phyloP scores from a whole-genome alignment of 352 stramenopile genomes.

The Pythium apleroticum region DNA sequence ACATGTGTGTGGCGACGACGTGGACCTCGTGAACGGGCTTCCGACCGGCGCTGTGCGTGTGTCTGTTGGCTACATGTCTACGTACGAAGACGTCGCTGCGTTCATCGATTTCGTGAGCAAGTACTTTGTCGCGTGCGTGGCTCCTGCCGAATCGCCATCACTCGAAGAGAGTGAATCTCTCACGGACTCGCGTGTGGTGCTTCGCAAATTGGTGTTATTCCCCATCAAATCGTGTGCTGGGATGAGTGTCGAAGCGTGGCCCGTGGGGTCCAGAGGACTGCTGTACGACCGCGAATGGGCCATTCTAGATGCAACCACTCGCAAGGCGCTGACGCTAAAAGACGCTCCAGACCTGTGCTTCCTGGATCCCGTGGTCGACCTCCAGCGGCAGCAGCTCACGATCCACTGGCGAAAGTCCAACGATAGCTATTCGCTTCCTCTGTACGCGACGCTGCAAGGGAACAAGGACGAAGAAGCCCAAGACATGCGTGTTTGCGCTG shows the following conservation, averaged over 20 bases:
- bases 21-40: constrained; percentile 63
- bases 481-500: constrained; percentile 54
- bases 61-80: constrained; percentile 79
- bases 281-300: constrained; percentile 78
- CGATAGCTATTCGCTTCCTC: constrained; percentile 8
- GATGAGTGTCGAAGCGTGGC: constrained; percentile 56
- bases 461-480: constrained; percentile 24
- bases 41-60: constrained; percentile 71
- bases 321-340: constrained; percentile 57
- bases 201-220: constrained; percentile 65
- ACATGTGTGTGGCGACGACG: constrained; percentile 69
- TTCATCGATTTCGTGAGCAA: constrained; percentile 54
- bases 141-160: constrained; percentile 3
- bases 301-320: constrained; percentile 55
- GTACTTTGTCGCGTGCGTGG: constrained; percentile 52
- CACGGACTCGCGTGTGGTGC: constrained; percentile 7
- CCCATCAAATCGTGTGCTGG: constrained; percentile 79
- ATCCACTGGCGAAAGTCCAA: constrained; percentile 32
- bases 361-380: constrained; percentile 60
- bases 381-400: constrained; percentile 52
- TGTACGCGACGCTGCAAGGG: neutral
- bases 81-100: constrained; percentile 56
- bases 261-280: constrained; percentile 54
- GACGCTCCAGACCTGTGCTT: constrained; percentile 58
- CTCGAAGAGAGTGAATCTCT: neutral